Base-by-base conservation (phyloP, 2,329 filamentous ascomycete genomes). In the Podosphaera fusca region DNA sequence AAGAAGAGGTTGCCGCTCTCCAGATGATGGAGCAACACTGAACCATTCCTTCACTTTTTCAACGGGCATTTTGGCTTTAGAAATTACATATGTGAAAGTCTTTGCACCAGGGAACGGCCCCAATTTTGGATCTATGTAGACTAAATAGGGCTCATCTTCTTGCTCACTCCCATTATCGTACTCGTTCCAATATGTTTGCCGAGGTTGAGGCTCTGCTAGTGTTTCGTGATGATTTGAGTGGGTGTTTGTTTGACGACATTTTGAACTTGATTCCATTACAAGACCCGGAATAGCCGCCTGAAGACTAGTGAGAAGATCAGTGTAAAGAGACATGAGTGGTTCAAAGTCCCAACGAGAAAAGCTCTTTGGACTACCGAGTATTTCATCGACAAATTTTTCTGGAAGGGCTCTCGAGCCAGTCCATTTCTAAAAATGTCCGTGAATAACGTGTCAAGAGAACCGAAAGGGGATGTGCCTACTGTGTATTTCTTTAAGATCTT, bases 401-500 rank as follows among this genome's bases (percentile, higher is more conserved):
- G 77, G 77, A 30, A 92, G 72, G 0, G 76, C 74, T 4, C 73
- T 73, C 30, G 85, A 88, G 46, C 81, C 80, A 2, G 86, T 90
- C 87, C 87, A 92, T 75, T 88, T 89, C 75, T 83, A 73, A 31
- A 21, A 21, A 21, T 21, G 21, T 21, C 21, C 21, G 21, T 21
- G 21, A 21, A 21, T 21, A 21, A 21, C 21, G 21, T 21, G 21
- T 21, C 21, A 21, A 21, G 21, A 21, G 21, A 21, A 21, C 21
- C 1, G 12, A 35, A 12, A 42, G 12, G 6, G 9, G 21, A 6
- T 33, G 31, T 36, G 58, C 70, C n/a, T 70, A 79, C 78, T 73
- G 75, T 77, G 70, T 92, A 90, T 67, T 94, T 94, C 68, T 90
- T 92, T 38, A 89, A 72, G 42, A 94, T 82, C 70, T 94, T 94